phyloP scores from a whole-genome alignment of 441 rosid species.

The Eutrema salsugineum region DNA sequence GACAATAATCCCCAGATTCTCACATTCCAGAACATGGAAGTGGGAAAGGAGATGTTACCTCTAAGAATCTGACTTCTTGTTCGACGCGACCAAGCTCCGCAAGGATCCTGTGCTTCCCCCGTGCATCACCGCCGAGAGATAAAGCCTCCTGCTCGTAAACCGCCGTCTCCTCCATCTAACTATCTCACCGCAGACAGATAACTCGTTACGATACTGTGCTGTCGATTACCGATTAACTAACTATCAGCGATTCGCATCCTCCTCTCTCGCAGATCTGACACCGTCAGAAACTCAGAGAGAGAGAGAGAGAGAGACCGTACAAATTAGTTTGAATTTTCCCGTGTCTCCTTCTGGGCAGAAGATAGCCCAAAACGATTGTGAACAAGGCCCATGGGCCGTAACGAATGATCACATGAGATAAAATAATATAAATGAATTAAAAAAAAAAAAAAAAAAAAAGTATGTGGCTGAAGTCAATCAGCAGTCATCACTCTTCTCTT shows the following conservation, averaged over 20 bases:
- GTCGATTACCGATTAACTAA: not conserved
- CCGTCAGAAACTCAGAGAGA: not conserved
- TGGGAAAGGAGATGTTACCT: constrained; percentile 29
- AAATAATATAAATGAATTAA: no score
- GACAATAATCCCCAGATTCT: no score
- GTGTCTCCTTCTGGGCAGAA: not conserved
- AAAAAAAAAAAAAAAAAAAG: not conserved
- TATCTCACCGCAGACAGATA: no score
- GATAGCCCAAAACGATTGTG: not conserved
- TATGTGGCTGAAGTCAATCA: constrained; percentile 7
- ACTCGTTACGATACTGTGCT: no score
- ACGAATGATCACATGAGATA: not conserved
- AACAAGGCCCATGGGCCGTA: constrained; percentile 9
- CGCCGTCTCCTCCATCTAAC: constrained; percentile 19
- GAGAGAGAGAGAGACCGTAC: not conserved
- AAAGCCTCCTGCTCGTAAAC: constrained; percentile 27
- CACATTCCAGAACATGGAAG: no score
- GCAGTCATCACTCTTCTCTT: not conserved
- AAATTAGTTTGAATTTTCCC: constrained; percentile 20
- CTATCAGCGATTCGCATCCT: constrained; percentile 4
- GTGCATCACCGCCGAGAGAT: constrained; percentile 37
- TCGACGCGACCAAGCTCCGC: constrained; percentile 65
- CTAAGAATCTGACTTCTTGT: constrained; percentile 51
- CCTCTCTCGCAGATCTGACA: constrained; percentile 37
- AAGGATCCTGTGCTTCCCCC: constrained; percentile 60